Evolutionary conservation across 805 yeast genomes (phyloP), one percentile per base, ranked within the genome.

Genomic region (Sugiyamaella smithiae): DNA sequence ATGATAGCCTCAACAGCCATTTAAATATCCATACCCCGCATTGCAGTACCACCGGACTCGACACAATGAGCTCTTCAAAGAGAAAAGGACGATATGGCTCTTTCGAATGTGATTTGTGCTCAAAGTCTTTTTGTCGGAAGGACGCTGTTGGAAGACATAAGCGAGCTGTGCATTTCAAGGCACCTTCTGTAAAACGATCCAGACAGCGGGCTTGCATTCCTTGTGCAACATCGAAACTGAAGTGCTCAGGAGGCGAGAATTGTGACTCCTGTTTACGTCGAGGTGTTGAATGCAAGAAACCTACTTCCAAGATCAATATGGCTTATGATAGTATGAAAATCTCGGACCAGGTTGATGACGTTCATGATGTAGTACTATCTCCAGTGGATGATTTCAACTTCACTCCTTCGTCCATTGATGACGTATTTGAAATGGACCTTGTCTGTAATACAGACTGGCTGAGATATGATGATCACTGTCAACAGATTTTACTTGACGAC

Each of bases 181-280:
- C 25, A 26, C 37, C 25, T 11, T 24, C 28, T n/a, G 29, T 23
- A 19, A 17, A 40, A 16, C 40, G 19, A 12, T 49, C 53, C 1
- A 43, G 55, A 11, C 41, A 52, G 22, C 40, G 32, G 16, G 46
- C 53, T 9, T 52, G 55, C 20, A 28, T 26, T 16, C 45, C 38
- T 9, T 52, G 55, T 31, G 42, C 46, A 14, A 29, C 38, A n/a
- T 41, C 53, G 3, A 57, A 57, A 40, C 51, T 57, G 24, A 56
- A 46, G 35, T 57, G 61, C 45, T 50, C 57, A 11, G 61, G 61
- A 4, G 61, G 60, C 3, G 41, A 31, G 19, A 42, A 36, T n/a
- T 57, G 61, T 31, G 58, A 53, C 12, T 48, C 57, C 26, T 57
- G 61, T 40, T 24, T 23, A 37, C 44, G 36, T 25, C 49, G 28